Percentiles rank a stretch among this genome's conserved stretches.
Evolutionary conservation across 306 rosid genomes (phyloP).

Genomic region (Trifolium dubium): DNA sequence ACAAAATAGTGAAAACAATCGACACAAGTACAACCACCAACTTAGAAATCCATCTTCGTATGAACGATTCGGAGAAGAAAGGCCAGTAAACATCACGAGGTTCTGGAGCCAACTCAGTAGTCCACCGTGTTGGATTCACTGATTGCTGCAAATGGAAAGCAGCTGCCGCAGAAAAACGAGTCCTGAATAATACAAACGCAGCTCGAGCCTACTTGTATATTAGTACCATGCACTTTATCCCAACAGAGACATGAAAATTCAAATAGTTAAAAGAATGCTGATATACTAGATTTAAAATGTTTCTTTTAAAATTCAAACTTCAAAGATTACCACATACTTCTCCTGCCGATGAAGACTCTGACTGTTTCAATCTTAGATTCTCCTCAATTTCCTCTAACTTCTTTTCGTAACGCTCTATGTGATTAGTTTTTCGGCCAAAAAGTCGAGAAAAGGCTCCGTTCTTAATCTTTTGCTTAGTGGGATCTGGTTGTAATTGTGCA

Average conservation of each 20-base stretch:
- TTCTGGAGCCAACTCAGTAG: conserved; percentile 88
- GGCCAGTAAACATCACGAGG: conserved; percentile 96
- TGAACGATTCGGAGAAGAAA: conserved; percentile 81
- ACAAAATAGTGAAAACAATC: conserved; percentile 63
- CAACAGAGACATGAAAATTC: conserved; percentile 10
- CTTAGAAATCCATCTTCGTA: conserved; percentile 88
- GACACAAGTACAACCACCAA: conserved; percentile 66
- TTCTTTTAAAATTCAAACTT: conserved; percentile 30
- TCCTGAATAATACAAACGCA: conserved; percentile 88
- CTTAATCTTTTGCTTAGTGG: conserved; percentile 44
- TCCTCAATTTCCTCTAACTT: conserved; percentile 74
- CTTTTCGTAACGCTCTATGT: conserved; percentile 65
- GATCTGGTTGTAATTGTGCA: conserved; percentile 55
- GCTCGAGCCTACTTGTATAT: conserved; percentile 76
- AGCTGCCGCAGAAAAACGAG: conserved; percentile 79
- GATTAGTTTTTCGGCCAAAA: conserved; percentile 58
- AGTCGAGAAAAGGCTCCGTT: conserved; percentile 56
- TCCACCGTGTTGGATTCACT: conserved; percentile 81
- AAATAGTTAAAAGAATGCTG: conserved; percentile 28
- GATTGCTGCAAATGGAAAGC: conserved; percentile 81
- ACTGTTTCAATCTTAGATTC: conserved; percentile 68
- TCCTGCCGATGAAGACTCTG: conserved; percentile 68
- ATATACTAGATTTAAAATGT: conserved; percentile 19
- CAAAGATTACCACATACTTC: conserved; percentile 70
- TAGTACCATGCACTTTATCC: conserved; percentile 36